Conservation (phyloP, 2,329 filamentous ascomycete genomes). For the Exophiala oligosperma region DNA sequence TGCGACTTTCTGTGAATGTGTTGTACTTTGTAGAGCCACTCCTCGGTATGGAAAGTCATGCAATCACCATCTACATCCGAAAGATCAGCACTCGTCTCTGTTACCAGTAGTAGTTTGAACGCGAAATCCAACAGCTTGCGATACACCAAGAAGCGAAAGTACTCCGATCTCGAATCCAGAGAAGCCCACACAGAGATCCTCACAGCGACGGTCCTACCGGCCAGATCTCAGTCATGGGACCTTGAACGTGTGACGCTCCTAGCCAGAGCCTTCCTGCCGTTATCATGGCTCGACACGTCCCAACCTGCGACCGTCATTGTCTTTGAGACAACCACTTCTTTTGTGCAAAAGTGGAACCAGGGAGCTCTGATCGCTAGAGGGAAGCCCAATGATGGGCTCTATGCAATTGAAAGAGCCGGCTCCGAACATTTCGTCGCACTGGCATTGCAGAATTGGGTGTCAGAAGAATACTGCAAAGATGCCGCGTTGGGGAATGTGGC, state of each 20-base stretch:
- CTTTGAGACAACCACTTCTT: slow-evolving; percentile 20
- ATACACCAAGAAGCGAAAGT: slow-evolving; percentile 21
- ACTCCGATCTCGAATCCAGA: slow-evolving; percentile 10
- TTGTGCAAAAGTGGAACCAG: slow-evolving; percentile 24
- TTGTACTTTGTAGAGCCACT: neutral
- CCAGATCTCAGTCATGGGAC: neutral
- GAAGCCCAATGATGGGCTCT: slow-evolving; percentile 22
- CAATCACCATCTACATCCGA: slow-evolving; percentile 5
- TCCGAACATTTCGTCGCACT: slow-evolving; percentile 15
- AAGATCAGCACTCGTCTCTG: slow-evolving; percentile 8
- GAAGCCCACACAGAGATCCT: slow-evolving; percentile 4
- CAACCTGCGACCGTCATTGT: slow-evolving; percentile 4
- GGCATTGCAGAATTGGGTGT: slow-evolving; percentile 25
- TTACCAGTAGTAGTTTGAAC: slow-evolving; percentile 14
- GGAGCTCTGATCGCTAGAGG: slow-evolving; percentile 22
- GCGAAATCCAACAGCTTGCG: neutral
- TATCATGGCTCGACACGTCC: slow-evolving; percentile 24
- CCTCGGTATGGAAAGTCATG: slow-evolving; percentile 23
- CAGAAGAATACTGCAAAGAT: slow-evolving; percentile 23
- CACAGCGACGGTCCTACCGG: slow-evolving; percentile 8
- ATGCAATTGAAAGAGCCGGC: slow-evolving; percentile 26
- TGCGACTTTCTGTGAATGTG: neutral
- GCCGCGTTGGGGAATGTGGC: slow-evolving; percentile 23
- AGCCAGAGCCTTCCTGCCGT: slow-evolving; percentile 25
- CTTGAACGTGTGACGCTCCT: slow-evolving; percentile 25